phyloP scores from a whole-genome alignment of 169 alveolate genomes.

The Perkinsus marinus region DNA sequence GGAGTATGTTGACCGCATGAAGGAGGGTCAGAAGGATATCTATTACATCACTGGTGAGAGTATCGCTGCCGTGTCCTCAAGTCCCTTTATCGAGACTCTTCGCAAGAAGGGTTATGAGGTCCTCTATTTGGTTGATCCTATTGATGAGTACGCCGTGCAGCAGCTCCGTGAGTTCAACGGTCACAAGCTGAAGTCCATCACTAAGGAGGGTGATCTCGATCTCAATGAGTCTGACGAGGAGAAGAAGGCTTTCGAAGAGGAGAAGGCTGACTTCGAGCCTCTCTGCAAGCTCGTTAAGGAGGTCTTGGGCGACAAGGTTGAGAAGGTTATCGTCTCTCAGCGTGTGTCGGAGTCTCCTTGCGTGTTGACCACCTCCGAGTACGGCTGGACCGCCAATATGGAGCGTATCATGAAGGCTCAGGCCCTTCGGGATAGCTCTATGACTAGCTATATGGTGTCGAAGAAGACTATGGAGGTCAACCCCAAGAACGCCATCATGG shows the following conservation, averaged over 20 bases:
- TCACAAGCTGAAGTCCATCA: constrained; percentile 86
- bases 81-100: constrained; percentile 96
- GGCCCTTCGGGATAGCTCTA: constrained; percentile 94
- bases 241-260: constrained; percentile 87
- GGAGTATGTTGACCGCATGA: constrained; percentile 97
- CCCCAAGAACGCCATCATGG: constrained; percentile 91
- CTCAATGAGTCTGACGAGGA: constrained; percentile 91
- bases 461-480: constrained; percentile 99
- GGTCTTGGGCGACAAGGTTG: constrained; percentile 95
- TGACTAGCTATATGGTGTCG: constrained; percentile 63
- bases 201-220: constrained; percentile 94
- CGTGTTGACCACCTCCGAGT: constrained; percentile 94
- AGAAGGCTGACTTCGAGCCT: constrained; percentile 90
- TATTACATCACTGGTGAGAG: constrained; percentile 99
- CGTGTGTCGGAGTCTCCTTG: constrained; percentile 96
- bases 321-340: constrained; percentile 86
- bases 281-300: constrained; percentile 93
- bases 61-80: constrained; percentile 82
- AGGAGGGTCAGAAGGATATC: constrained; percentile 95
- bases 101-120: constrained; percentile 92
- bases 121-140: constrained; percentile 96
- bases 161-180: constrained; percentile 91
- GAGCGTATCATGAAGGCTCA: constrained; percentile 99
- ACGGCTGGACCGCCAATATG: constrained; percentile 99
- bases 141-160: constrained; percentile 97